These are phyloP conservation scores for Simplicillium sp. DNA, from an alignment of 2,329 filamentous ascomycete genomes.

Conservation along the genomic window DNA sequence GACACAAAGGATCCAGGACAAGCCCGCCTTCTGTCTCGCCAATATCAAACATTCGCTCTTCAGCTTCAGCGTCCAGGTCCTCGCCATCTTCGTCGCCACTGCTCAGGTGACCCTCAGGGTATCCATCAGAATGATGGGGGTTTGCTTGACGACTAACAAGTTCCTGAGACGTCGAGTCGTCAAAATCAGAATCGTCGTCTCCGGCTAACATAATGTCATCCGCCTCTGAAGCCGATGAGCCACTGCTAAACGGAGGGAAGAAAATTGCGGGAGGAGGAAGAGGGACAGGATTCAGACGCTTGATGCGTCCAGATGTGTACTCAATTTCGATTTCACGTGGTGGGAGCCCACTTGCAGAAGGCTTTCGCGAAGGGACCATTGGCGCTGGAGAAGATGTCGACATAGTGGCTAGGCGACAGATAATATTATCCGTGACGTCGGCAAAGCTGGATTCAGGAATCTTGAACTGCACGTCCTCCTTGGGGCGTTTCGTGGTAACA, in stretches of 20 bases:
- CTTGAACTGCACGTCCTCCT: slow-evolving; percentile 10
- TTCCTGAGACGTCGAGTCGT: slow-evolving; percentile 13
- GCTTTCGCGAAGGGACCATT: slow-evolving; percentile 1
- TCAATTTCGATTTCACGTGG: slow-evolving; percentile 27
- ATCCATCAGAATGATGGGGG: slow-evolving; percentile 29
- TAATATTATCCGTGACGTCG: slow-evolving; percentile 29
- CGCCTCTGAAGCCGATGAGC: slow-evolving; percentile 18
- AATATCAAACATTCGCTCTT: slow-evolving; percentile 19
- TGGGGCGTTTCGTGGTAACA: slow-evolving; percentile 39
- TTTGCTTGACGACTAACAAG: slow-evolving; percentile 23
- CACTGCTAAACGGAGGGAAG: slow-evolving; percentile 36
- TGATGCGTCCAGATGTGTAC: slow-evolving; percentile 33
- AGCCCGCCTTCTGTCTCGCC: slow-evolving; percentile 7
- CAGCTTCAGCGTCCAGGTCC: slow-evolving; percentile 24
- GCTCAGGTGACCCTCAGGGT: slow-evolving; percentile 27
- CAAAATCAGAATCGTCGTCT: slow-evolving; percentile 16
- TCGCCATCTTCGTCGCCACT: slow-evolving; percentile 32
- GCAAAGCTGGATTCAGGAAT: slow-evolving; percentile 8
- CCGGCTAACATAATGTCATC: slow-evolving; percentile 19
- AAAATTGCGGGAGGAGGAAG: slow-evolving; percentile 45
- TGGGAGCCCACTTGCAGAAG: not conserved
- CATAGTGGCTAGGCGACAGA: slow-evolving; percentile 30
- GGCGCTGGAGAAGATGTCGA: slow-evolving; percentile 26
- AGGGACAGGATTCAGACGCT: slow-evolving; percentile 33
- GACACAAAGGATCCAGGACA: slow-evolving; percentile 3